Conservation (phyloP, 805 yeast species). For the Dipodascus albidus region DNA sequence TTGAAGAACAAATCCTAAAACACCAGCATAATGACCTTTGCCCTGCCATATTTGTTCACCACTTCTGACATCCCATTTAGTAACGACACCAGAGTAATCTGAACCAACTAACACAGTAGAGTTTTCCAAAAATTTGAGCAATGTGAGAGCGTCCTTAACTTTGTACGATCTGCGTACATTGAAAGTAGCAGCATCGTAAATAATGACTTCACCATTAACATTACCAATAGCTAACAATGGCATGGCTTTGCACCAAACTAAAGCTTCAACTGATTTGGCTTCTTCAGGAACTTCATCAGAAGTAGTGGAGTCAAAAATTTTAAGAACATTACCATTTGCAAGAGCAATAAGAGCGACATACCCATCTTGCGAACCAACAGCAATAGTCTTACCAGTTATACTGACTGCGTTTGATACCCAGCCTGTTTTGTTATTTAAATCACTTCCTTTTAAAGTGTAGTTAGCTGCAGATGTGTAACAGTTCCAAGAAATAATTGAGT, state of each 20-base stretch:
- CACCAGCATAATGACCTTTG: constrained; percentile 90
- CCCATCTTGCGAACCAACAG: constrained; percentile 85
- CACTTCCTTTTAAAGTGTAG: constrained; percentile 33
- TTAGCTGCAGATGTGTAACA: constrained; percentile 63
- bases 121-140: constrained; percentile 49
- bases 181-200: constrained; percentile 83
- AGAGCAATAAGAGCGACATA: constrained; percentile 66
- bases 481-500: constrained; percentile 81
- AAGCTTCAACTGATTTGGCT: constrained; percentile 60
- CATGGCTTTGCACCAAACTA: constrained; percentile 61
- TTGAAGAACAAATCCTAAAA: constrained; percentile 68
- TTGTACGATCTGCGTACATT: constrained; percentile 60
- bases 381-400: constrained; percentile 43
- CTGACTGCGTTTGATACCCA: constrained; percentile 67
- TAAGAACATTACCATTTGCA: constrained; percentile 61
- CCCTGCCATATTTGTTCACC: constrained; percentile 70
- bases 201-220: constrained; percentile 75
- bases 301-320: constrained; percentile 46
- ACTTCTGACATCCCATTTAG: constrained; percentile 81
- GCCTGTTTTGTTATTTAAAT: constrained; percentile 72
- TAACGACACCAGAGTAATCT: constrained; percentile 76
- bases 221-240: constrained; percentile 75
- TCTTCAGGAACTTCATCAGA: constrained; percentile 39
- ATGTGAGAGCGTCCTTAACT: constrained; percentile 76
- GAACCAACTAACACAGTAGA: constrained; percentile 45